Conservation (phyloP, 1,139 yeast species). For the Ashbya aceris region DNA sequence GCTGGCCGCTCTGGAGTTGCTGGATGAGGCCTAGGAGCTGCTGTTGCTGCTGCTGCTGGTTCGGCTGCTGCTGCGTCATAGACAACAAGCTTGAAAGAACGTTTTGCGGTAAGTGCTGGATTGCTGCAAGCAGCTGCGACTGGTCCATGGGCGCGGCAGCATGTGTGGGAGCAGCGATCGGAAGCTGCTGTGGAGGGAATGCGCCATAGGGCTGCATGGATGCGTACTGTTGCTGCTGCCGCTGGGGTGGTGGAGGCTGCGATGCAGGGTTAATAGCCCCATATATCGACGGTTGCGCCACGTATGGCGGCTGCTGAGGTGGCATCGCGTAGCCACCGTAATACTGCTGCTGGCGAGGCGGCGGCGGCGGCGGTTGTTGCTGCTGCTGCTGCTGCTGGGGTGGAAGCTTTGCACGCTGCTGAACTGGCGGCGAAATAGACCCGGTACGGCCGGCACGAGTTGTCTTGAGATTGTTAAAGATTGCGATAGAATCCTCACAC, state of each 20-base stretch:
- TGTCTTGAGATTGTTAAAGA: conserved; percentile 34
- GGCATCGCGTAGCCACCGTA: conserved; percentile 22
- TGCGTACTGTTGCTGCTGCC: conserved; percentile 15
- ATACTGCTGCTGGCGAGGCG: conserved; percentile 19
- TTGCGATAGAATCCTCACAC: conserved; percentile 48
- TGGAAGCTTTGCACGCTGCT: not conserved
- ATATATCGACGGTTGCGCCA: conserved; percentile 18
- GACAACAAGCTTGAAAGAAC: conserved; percentile 43
- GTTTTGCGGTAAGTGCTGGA: conserved; percentile 44
- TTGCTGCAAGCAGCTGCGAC: conserved; percentile 29
- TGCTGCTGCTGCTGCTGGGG: conserved; percentile 10
- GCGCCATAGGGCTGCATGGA: conserved; percentile 12
- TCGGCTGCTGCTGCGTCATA: conserved; percentile 32
- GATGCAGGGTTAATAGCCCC: conserved; percentile 13
- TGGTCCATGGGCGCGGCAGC: conserved; percentile 25
- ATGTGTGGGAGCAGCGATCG: conserved; percentile 16
- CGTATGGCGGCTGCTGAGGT: conserved; percentile 10
- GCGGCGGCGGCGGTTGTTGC: conserved; percentile 4
- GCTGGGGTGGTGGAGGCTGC: conserved; percentile 26
- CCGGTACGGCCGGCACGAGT: conserved; percentile 27
- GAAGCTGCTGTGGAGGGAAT: conserved; percentile 17
- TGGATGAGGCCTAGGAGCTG: conserved; percentile 25
- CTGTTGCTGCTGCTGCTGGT: conserved; percentile 25
- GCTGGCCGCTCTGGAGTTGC: conserved; percentile 18
- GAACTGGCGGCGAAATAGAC: conserved; percentile 10